Base-by-base conservation (phyloP, 108 stramenopile genomes). In the Cyclotella cryptica region DNA sequence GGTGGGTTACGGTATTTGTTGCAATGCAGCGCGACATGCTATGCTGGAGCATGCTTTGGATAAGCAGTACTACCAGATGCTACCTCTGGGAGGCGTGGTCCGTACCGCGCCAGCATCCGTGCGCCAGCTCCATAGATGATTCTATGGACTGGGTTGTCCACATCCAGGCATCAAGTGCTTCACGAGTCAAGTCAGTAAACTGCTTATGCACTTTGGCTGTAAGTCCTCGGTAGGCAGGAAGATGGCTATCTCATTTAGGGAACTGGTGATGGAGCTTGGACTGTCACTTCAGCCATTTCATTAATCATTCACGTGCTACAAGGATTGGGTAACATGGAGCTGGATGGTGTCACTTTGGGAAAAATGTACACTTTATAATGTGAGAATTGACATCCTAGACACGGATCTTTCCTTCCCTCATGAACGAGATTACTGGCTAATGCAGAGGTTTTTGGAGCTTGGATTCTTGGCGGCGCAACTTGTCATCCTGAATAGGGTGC, bases 321-420 rank as follows among this genome's bases (percentile, higher is more conserved):
- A 5, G 41, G 30, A 0, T n/a, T n/a, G n/a, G n/a, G n/a, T n/a
- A n/a, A n/a, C n/a, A n/a, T n/a, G n/a, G n/a, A n/a, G n/a, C n/a
- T 71, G 70, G 70, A 13, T 71, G 1, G 57, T 17, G 22, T 26
- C 35, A 3, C 0, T 71, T n/a, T 71, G 70, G 70, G 70, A 71
- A 57, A 55, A 58, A 57, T 27, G 47, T 0, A 15, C 0, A 0
- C 40, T 41, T 4, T 58, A 39, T 1, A 21, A 18, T 0, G 39
- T n/a, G n/a, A n/a, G n/a, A n/a, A n/a, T n/a, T n/a, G n/a, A n/a
- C n/a, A n/a, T n/a, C 57, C 3, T 0, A 41, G 6, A 8, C 52
- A 2, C 17, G 41, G 40, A n/a, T n/a, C n/a, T 18, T 57, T 2
- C 22, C 17, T 0, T 1, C 22, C 0, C 4, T 58, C 0, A 12